Base-by-base conservation (phyloP, 176 grass and related monocot genomes). In the Thinopyrum elongatum region DNA sequence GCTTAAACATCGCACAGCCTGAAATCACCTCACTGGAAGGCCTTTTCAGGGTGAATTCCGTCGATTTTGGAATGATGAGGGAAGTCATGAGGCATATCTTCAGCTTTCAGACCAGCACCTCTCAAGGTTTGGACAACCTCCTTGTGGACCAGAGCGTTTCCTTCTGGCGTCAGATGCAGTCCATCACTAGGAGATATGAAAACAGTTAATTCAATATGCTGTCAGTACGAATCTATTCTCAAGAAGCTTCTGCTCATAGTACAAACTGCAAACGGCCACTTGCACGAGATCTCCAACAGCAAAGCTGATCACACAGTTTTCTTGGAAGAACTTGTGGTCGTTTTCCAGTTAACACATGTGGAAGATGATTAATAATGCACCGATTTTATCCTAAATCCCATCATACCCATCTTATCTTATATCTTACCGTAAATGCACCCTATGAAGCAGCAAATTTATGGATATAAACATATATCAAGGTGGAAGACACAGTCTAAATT, bases 61-160 rank as follows among this genome's bases (percentile, higher is more conserved):
- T 98, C 83, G 14, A 98, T 95, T 75, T 83, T 69, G 29, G 93
- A 93, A 85, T 95, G 93, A 51, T 93, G 91, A 33, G 93, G 95
- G 65, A 98, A 98, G 71, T 98, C 95, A 19, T 85, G 60, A 0
- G 61, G 19, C 95, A 98, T 95, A 12, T 88, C 80, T 92, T 98
- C 91, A 70, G 89, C 62, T 90, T 39, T 78, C 53, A 98, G 86
- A 85, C 89, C 85, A 44, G 63, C 80, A 13, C 75, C 57, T 77
- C 39, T 80, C 39, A 98, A 84, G 34, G 89, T 67, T 70, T 83
- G 35, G 29, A 95, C 80, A n/a, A 93, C 83, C 80, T 95, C 85
- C 86, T 86, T 75, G 83, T 93, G 82, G 30, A 98, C 91, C 80
- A 98, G 66, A 33, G 73, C 66, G 39, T 98, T 95, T 77, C 95